Percentiles rank a stretch among this genome's conserved stretches.
Evolutionary conservation across 495 filamentous ascomycete species (phyloP).

Genomic region (Podospora fimiseda): DNA sequence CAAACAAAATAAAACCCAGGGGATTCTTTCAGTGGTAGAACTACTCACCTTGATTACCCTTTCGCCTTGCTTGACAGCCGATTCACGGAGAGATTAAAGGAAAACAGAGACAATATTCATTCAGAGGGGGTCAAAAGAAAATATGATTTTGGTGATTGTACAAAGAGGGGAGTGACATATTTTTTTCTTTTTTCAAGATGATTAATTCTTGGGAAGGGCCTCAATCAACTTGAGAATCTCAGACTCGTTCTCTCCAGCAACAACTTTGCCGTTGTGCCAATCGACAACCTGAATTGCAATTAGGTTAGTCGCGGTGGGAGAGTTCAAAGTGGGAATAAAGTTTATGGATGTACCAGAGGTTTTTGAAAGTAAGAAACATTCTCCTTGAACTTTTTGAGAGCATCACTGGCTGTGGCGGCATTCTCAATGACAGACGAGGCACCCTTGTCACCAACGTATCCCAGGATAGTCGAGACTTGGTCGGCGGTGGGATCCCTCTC

Average conservation of each 20-base stretch:
- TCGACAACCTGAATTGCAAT: constrained; percentile 61
- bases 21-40: too few relatives aligned
- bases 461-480: constrained; percentile 80
- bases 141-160: too few relatives aligned
- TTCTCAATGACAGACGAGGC: constrained; percentile 60
- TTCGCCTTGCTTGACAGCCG: too few relatives aligned
- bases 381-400: constrained; percentile 63
- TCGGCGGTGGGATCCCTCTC: constrained; percentile 73
- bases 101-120: too few relatives aligned
- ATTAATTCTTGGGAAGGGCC: constrained; percentile 46
- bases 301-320: constrained; percentile 6
- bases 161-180: constrained; percentile 8
- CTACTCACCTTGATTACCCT: too few relatives aligned
- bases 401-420: constrained; percentile 64
- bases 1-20: too few relatives aligned
- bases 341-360: constrained; percentile 57
- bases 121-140: too few relatives aligned
- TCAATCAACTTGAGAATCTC: constrained; percentile 76
- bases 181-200: too few relatives aligned
- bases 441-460: constrained; percentile 60
- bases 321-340: background rate
- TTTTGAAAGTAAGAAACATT: constrained; percentile 55
- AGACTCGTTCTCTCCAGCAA: constrained; percentile 69
- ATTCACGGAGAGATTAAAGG: too few relatives aligned
- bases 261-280: constrained; percentile 83